Evolutionary conservation across 495 filamentous ascomycete species (phyloP), one percentile per base, ranked within the genome.

Genomic region (Lindgomyces ingoldianus): DNA sequence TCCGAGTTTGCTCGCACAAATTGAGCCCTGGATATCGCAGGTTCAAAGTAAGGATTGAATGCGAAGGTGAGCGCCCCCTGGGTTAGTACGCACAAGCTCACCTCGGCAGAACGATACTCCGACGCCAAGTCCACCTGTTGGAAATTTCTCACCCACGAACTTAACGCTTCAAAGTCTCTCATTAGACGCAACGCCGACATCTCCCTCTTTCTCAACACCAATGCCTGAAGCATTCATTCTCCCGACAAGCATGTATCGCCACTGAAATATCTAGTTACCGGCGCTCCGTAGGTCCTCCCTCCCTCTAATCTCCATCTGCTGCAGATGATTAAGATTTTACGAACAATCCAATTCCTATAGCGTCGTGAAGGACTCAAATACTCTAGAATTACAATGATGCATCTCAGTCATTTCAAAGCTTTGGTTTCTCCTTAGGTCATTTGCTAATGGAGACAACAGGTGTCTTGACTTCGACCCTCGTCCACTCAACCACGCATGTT

Each of bases 261-360:
- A n/a, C n/a, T n/a, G n/a, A n/a, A n/a, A n/a, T n/a, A n/a, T n/a
- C n/a, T n/a, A n/a, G n/a, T n/a, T n/a, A n/a, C n/a, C n/a, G n/a
- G n/a, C n/a, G n/a, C n/a, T n/a, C n/a, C n/a, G n/a, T n/a, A n/a
- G n/a, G n/a, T n/a, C n/a, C n/a, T n/a, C n/a, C n/a, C n/a, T n/a
- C n/a, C n/a, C n/a, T n/a, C n/a, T n/a, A n/a, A n/a, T n/a, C n/a
- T n/a, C n/a, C n/a, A n/a, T n/a, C n/a, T n/a, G n/a, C 14, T 36
- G 60, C 67, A 70, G 24, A 72, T 67, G 72, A 74, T 68, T 71
- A 73, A 21, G 75, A 65, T 62, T 60, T 69, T 81, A 74, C 33
- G 33, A 90, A 90, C 86, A 91, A 90, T 91, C 88, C 87, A 91
- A 89, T 74, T 86, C 89, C 85, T 86, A 92, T 75, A 84, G 74